Conservation (phyloP, 75 land plant species). For the Isoetes taiwanensis region DNA sequence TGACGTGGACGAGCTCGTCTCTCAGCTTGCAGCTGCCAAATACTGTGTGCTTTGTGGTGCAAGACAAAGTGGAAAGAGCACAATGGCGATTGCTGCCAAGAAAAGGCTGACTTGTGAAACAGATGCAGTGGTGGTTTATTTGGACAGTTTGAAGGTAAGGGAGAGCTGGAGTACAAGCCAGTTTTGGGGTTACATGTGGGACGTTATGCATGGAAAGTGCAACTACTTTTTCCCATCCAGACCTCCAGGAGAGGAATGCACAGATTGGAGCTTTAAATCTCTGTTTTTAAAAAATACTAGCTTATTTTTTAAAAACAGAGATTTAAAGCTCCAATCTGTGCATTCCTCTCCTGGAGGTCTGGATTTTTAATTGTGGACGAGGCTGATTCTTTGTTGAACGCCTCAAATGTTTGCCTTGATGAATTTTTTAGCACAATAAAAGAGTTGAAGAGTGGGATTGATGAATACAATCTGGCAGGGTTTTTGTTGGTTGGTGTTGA, state of each 20-base stretch:
- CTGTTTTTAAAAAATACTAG: slow-evolving; percentile 1
- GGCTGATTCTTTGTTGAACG: not conserved
- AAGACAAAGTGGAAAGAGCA: slow-evolving; percentile 8
- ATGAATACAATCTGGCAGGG: not conserved
- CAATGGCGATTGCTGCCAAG: slow-evolving; percentile 5
- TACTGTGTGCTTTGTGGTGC: slow-evolving; percentile 5
- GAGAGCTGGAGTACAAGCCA: not conserved
- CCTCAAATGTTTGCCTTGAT: slow-evolving; percentile 2
- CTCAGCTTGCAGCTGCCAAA: not conserved
- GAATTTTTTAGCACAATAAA: slow-evolving; percentile 2
- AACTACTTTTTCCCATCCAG: not conserved
- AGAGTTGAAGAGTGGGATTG: too few species aligned
- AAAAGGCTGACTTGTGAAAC: not conserved
- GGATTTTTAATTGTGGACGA: slow-evolving; percentile 5
- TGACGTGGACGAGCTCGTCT: not conserved
- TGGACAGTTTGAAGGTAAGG: not conserved
- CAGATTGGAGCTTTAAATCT: slow-evolving; percentile 7
- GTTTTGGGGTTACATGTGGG: slow-evolving; percentile 6
- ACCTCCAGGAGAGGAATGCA: slow-evolving; percentile 3
- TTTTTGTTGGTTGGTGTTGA: slow-evolving; percentile 5
- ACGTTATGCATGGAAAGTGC: not conserved
- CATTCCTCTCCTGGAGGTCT: too few species aligned
- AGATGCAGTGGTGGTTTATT: slow-evolving; percentile 1
- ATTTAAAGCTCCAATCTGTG: not conserved
- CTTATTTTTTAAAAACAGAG: too few species aligned